These are phyloP conservation scores for Ustilaginoidea virens DNA, from an alignment of 2,329 filamentous ascomycete species.

Conservation along the genomic window DNA sequence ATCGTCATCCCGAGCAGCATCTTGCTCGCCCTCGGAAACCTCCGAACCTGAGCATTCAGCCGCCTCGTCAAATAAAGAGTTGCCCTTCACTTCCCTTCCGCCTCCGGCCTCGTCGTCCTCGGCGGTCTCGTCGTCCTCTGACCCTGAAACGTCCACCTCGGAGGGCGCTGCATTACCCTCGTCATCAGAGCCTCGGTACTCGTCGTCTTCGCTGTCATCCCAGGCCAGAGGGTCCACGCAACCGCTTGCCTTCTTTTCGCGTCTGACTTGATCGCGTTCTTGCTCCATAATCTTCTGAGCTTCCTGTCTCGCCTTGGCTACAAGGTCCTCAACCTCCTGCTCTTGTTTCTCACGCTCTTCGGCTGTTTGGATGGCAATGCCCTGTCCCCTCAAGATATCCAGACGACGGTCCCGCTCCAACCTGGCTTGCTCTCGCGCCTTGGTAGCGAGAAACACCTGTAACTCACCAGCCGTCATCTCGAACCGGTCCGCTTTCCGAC, in stretches of 20 bases:
- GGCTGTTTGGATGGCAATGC: slow-evolving; percentile 65
- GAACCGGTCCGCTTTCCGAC: slow-evolving; percentile 26
- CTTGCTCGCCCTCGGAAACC: slow-evolving; percentile 9
- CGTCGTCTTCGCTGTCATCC: slow-evolving; percentile 42
- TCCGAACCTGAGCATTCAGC: slow-evolving; percentile 25
- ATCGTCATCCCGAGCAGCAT: slow-evolving; percentile 17
- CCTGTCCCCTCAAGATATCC: slow-evolving; percentile 61
- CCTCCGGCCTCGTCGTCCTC: slow-evolving; percentile 11
- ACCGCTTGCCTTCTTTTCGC: slow-evolving; percentile 34
- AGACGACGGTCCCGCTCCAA: slow-evolving; percentile 64
- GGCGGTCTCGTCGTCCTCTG: slow-evolving; percentile 23
- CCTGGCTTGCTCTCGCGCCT: slow-evolving; percentile 67
- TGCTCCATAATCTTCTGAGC: slow-evolving; percentile 57
- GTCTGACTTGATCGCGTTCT: slow-evolving; percentile 61
- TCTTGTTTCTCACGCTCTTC: slow-evolving; percentile 77
- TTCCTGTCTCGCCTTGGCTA: slow-evolving; percentile 71
- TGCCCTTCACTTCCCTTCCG: slow-evolving; percentile 17
- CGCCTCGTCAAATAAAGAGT: slow-evolving; percentile 22
- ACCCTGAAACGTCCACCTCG: slow-evolving; percentile 28
- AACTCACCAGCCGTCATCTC: slow-evolving; percentile 57
- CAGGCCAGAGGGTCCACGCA: slow-evolving; percentile 35
- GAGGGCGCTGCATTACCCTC: slow-evolving; percentile 22
- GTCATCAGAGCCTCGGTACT: slow-evolving; percentile 24
- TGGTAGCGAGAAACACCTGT: slow-evolving; percentile 49
- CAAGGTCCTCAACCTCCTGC: slow-evolving; percentile 72